phyloP scores from a whole-genome alignment of 2,329 filamentous ascomycete genomes.

The Colletotrichum musicola region DNA sequence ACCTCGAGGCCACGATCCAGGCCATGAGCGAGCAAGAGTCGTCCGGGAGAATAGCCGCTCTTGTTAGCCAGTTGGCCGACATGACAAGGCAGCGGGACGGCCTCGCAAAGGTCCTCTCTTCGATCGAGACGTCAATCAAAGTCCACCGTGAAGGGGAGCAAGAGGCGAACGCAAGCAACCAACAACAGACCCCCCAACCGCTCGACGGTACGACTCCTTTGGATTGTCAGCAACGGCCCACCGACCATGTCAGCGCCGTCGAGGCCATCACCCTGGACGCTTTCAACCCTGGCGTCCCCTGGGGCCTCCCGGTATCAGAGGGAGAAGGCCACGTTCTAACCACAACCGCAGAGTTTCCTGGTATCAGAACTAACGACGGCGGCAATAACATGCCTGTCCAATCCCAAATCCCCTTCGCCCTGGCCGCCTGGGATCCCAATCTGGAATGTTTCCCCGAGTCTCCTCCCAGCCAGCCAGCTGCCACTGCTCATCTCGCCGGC shows the following conservation, averaged over 20 bases:
- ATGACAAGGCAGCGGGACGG: slow-evolving; percentile 43
- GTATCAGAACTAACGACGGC: background rate
- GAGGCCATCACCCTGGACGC: background rate
- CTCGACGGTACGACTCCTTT: background rate
- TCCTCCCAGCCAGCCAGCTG: background rate
- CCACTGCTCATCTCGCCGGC: background rate
- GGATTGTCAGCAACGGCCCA: background rate
- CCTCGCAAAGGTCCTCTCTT: slow-evolving; percentile 8
- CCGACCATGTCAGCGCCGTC: background rate
- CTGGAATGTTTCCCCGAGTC: background rate
- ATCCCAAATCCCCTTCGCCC: background rate
- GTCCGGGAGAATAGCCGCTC: slow-evolving; percentile 39
- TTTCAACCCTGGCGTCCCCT: background rate
- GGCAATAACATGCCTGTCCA: background rate
- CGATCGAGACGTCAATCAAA: slow-evolving; percentile 18
- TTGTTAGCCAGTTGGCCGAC: slow-evolving; percentile 42
- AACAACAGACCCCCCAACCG: slow-evolving; percentile 14
- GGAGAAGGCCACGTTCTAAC: background rate
- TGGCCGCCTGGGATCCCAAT: slow-evolving; percentile 12
- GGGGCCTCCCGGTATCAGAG: background rate
- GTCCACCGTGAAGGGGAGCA: slow-evolving; percentile 7
- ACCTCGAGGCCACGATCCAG: slow-evolving; percentile 44
- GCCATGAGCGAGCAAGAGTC: slow-evolving; percentile 41
- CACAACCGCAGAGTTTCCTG: background rate
- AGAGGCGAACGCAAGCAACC: background rate